These are phyloP conservation scores for Hypoxylon crocopeplum DNA, from an alignment of 495 filamentous ascomycete species.

Conservation along the genomic window DNA sequence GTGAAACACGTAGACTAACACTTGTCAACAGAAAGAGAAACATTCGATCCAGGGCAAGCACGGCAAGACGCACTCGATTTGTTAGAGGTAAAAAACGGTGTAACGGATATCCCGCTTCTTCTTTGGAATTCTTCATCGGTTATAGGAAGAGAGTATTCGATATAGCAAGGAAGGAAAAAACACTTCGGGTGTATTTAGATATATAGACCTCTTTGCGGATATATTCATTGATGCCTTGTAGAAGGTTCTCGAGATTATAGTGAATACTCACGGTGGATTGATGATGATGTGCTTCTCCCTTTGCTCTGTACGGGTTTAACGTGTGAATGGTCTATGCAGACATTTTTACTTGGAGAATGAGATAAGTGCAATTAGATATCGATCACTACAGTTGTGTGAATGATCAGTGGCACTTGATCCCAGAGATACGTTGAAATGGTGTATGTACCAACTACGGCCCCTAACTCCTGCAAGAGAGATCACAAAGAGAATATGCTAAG, in stretches of 20 bases:
- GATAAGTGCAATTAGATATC: too few relatives aligned
- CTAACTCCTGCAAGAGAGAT: too few relatives aligned
- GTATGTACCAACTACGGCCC: too few relatives aligned
- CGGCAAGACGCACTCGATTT: constrained; percentile 86
- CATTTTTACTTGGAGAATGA: too few relatives aligned
- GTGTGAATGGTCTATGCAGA: too few relatives aligned
- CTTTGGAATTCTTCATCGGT: not conserved
- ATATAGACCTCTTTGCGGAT: constrained; percentile 9
- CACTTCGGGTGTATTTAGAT: not conserved
- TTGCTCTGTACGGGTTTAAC: not conserved
- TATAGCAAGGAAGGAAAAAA: too few relatives aligned
- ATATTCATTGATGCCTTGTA: not conserved
- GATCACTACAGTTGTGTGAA: too few relatives aligned
- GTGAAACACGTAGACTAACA: constrained; percentile 1
- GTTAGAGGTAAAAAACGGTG: constrained; percentile 53
- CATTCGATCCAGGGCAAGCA: constrained; percentile 87
- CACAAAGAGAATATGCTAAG: too few relatives aligned
- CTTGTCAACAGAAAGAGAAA: constrained; percentile 64
- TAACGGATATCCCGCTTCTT: not conserved
- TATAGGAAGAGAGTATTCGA: not conserved
- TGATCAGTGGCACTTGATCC: too few relatives aligned
- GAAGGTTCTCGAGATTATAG: not conserved
- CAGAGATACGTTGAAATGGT: too few relatives aligned
- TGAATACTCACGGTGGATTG: not conserved
- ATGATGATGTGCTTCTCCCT: not conserved